Conservation (phyloP, 2,329 filamentous ascomycete genomes). For the Alternaria arborescens region DNA sequence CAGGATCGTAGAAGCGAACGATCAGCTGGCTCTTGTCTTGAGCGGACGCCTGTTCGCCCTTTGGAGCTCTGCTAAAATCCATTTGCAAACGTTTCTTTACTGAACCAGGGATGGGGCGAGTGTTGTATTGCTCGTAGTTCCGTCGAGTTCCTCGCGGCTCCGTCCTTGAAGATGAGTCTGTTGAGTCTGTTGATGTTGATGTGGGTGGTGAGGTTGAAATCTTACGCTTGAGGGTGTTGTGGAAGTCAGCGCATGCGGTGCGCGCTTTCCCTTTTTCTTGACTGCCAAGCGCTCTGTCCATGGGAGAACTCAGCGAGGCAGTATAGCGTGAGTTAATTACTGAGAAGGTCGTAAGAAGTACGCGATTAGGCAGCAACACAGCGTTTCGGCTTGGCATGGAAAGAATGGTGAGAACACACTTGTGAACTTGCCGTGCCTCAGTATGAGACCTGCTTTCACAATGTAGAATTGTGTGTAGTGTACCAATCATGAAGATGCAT, state of each 20-base stretch:
- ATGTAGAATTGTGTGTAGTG: neutral
- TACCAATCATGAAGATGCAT: conserved; percentile 7
- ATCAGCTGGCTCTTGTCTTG: conserved; percentile 32
- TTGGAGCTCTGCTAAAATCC: conserved; percentile 10
- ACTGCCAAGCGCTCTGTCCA: conserved; percentile 13
- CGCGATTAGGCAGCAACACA: conserved; percentile 23
- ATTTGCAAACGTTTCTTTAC: conserved; percentile 30
- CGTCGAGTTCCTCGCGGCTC: neutral
- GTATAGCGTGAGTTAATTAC: neutral
- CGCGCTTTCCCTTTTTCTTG: conserved; percentile 12
- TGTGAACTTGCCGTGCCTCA: neutral
- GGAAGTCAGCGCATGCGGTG: conserved; percentile 7
- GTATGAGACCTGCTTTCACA: neutral
- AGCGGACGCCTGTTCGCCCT: neutral
- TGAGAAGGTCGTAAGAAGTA: neutral
- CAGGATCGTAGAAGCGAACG: conserved; percentile 60
- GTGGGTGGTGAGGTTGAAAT: conserved; percentile 4
- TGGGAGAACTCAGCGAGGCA: conserved; percentile 1
- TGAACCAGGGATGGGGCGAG: neutral
- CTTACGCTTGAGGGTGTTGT: conserved; percentile 13
- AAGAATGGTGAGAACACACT: neutral
- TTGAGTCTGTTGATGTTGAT: conserved; percentile 15
- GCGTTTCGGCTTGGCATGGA: neutral
- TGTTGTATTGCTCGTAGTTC: neutral
- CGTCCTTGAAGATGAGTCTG: neutral